Evolutionary conservation across 202 grass and related monocot species (phyloP).

Genomic region (Zizania palustris): DNA sequence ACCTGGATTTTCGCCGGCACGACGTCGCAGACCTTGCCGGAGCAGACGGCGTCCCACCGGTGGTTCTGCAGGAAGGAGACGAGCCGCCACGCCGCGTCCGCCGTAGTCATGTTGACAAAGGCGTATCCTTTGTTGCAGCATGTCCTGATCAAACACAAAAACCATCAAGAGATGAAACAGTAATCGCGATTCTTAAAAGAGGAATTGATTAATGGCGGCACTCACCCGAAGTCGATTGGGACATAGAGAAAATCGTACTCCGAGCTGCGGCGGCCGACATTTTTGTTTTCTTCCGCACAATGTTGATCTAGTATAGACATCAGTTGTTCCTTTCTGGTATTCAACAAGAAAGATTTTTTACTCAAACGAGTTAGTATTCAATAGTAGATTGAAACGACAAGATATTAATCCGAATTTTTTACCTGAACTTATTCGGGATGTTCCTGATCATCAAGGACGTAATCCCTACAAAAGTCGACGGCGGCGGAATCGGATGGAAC

Average conservation of each 20-base stretch:
- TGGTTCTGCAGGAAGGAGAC: conserved; percentile 26
- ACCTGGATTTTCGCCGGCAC: conserved; percentile 48
- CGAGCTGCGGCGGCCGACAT: background rate
- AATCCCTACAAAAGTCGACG: background rate
- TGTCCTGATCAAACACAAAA: conserved; percentile 32
- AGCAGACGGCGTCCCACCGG: conserved; percentile 27
- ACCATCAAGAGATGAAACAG: too few species aligned
- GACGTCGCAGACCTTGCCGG: conserved; percentile 50
- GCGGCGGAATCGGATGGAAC: too few species aligned
- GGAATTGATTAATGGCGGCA: too few species aligned
- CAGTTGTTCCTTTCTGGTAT: conserved; percentile 34
- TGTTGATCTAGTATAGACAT: conserved; percentile 47
- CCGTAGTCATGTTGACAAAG: conserved; percentile 64
- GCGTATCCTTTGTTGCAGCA: conserved; percentile 59
- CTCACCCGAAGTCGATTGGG: conserved; percentile 63
- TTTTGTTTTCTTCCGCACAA: conserved; percentile 48
- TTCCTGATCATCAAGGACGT: conserved; percentile 47
- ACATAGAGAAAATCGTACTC: conserved; percentile 69
- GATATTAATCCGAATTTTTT: background rate
- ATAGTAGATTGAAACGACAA: background rate
- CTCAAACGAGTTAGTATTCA: too few species aligned
- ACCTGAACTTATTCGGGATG: conserved; percentile 46
- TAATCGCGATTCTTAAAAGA: too few species aligned
- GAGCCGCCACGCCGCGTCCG: conserved; percentile 40
- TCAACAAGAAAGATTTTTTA: background rate